phyloP scores from a whole-genome alignment of 2,329 filamentous ascomycete genomes.

The Talaromyces albobiverticillius region DNA sequence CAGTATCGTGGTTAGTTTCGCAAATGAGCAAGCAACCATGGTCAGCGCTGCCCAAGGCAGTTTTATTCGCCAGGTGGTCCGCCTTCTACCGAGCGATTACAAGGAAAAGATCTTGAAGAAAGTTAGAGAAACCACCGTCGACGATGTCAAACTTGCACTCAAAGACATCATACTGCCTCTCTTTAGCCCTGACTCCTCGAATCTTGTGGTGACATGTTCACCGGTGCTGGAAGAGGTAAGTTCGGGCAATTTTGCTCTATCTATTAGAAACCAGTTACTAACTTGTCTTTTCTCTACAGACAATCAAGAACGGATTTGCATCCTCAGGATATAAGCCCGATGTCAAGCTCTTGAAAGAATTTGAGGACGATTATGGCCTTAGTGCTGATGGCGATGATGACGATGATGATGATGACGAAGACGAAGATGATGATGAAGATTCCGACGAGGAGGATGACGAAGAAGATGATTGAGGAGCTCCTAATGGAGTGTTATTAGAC shows the following conservation, averaged over 20 bases:
- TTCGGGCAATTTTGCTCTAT: slow-evolving; percentile 20
- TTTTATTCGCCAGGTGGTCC: slow-evolving; percentile 77
- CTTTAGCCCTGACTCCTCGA: slow-evolving; percentile 76
- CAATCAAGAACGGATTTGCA: slow-evolving; percentile 71
- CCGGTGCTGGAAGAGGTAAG: slow-evolving; percentile 79
- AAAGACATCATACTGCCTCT: slow-evolving; percentile 72
- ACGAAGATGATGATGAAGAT: slow-evolving; percentile 42
- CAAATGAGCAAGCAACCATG: slow-evolving; percentile 86
- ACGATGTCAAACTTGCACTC: slow-evolving; percentile 74
- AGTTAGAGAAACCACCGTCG: slow-evolving; percentile 70
- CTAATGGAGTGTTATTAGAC: too few relatives aligned
- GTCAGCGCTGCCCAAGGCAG: slow-evolving; percentile 76
- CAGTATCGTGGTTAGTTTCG: slow-evolving; percentile 80
- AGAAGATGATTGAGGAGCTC: slow-evolving; percentile 21
- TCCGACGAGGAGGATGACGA: slow-evolving; percentile 33
- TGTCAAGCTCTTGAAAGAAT: slow-evolving; percentile 70
- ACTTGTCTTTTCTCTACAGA: slow-evolving; percentile 48
- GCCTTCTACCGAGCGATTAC: slow-evolving; percentile 72
- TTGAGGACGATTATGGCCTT: slow-evolving; percentile 87
- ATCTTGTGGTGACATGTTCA: slow-evolving; percentile 85
- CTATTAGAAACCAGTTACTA: slow-evolving; percentile 13
- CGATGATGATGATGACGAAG: slow-evolving; percentile 53
- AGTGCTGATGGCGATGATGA: slow-evolving; percentile 61
- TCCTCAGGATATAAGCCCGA: slow-evolving; percentile 75
- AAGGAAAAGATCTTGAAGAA: slow-evolving; percentile 71